Percentiles rank a stretch among this genome's conserved stretches.
Evolutionary conservation across 176 grass and related monocot genomes (phyloP).

Genomic region (Carex parvula): DNA sequence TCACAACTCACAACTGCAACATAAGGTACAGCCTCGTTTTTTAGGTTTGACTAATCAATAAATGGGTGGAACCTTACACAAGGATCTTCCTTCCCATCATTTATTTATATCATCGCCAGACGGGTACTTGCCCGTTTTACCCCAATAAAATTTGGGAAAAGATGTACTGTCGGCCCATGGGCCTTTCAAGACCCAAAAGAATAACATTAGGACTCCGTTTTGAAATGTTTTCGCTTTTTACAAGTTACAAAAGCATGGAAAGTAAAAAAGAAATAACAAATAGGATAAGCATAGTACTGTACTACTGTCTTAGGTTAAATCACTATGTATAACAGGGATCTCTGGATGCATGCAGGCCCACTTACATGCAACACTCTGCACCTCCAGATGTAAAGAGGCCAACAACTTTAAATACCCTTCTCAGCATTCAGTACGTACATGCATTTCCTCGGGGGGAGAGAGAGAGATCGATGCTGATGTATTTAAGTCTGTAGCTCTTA

Average conservation of each 20-base stretch:
- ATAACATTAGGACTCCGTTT: not conserved
- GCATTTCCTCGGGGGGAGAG: not conserved
- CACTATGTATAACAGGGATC: slow-evolving; percentile 24
- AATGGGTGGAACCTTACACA: not conserved
- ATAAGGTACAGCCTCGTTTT: not conserved
- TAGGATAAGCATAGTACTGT: slow-evolving; percentile 22
- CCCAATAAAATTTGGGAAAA: too few species aligned
- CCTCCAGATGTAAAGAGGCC: slow-evolving; percentile 94
- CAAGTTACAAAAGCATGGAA: not conserved
- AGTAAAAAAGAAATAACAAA: slow-evolving; percentile 25
- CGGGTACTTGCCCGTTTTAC: not conserved
- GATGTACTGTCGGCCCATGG: too few species aligned
- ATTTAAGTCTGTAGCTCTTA: not conserved
- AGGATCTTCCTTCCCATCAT: not conserved
- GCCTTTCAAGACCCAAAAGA: not conserved
- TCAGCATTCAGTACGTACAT: slow-evolving; percentile 41
- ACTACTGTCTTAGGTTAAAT: slow-evolving; percentile 29
- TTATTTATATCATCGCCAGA: not conserved
- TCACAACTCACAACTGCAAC: not conserved
- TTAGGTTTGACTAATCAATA: not conserved
- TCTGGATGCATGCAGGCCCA: slow-evolving; percentile 52
- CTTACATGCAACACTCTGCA: slow-evolving; percentile 75
- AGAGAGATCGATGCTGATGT: not conserved
- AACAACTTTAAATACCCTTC: slow-evolving; percentile 90
- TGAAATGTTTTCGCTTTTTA: not conserved